Conservation (phyloP, 495 filamentous ascomycete species). For the Trichoderma erinaceum region DNA sequence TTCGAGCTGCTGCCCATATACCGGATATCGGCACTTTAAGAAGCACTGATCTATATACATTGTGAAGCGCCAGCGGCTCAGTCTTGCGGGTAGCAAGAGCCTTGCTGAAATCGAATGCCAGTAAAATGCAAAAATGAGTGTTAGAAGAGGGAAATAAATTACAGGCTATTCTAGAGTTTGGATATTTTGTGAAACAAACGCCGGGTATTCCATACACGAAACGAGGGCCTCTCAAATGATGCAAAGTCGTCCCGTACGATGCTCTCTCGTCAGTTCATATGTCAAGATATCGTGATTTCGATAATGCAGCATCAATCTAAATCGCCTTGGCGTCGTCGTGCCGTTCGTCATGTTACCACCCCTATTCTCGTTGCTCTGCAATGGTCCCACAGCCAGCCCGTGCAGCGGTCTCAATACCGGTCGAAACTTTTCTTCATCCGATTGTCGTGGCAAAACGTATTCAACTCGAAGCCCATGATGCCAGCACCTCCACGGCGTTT, state of each 20-base stretch:
- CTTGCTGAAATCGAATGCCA: too few relatives aligned
- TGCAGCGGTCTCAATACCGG: slow-evolving; percentile 35
- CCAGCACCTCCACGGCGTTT: background rate
- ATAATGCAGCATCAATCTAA: slow-evolving; percentile 71
- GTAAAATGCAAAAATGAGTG: background rate
- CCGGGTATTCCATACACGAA: background rate
- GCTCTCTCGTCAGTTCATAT: slow-evolving; percentile 57
- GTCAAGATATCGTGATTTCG: slow-evolving; percentile 69
- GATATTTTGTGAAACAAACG: background rate
- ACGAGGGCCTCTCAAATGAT: background rate
- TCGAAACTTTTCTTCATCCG: slow-evolving; percentile 31
- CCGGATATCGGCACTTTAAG: too few relatives aligned
- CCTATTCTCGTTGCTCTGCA: slow-evolving; percentile 42
- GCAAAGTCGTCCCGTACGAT: background rate
- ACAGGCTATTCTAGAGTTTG: too few relatives aligned
- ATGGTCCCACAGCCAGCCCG: slow-evolving; percentile 38
- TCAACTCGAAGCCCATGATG: slow-evolving; percentile 39
- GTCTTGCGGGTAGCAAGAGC: too few relatives aligned
- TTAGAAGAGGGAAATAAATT: background rate
- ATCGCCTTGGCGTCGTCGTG: slow-evolving; percentile 39
- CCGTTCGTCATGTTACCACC: slow-evolving; percentile 31
- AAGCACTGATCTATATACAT: too few relatives aligned
- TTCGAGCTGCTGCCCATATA: too few relatives aligned
- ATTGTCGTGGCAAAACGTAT: slow-evolving; percentile 34
- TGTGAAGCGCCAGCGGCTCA: too few relatives aligned